Conservation (phyloP, 1,139 yeast species). For the Yarrowia galli region DNA sequence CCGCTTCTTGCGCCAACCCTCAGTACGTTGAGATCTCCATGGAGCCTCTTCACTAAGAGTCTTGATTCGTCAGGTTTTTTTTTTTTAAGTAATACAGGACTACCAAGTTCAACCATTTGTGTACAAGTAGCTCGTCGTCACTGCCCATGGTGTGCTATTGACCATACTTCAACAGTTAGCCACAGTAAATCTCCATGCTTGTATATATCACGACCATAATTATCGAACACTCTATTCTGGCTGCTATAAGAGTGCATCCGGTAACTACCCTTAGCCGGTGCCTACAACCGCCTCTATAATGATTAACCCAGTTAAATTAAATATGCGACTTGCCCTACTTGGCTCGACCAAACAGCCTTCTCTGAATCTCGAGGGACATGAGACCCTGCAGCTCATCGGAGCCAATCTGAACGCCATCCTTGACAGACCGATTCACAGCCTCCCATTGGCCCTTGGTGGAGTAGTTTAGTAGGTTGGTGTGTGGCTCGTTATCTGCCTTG, state of each 20-base stretch:
- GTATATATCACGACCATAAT: too few species aligned
- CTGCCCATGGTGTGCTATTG: too few species aligned
- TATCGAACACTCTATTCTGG: too few species aligned
- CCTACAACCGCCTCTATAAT: too few species aligned
- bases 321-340: slow-evolving; percentile 4
- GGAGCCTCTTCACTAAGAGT: slow-evolving; percentile 35
- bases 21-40: slow-evolving; percentile 36
- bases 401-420: slow-evolving; percentile 47
- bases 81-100: neutral
- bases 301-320: neutral
- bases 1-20: slow-evolving; percentile 26
- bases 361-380: slow-evolving; percentile 47
- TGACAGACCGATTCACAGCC: slow-evolving; percentile 36
- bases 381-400: slow-evolving; percentile 50
- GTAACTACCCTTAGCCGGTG: too few species aligned
- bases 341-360: slow-evolving; percentile 42
- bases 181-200: too few species aligned
- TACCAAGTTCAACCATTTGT: too few species aligned
- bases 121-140: too few species aligned
- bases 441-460: slow-evolving; percentile 32
- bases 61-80: slow-evolving; percentile 10
- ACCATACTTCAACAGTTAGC: too few species aligned
- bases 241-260: too few species aligned
- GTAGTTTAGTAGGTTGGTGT: slow-evolving; percentile 40
- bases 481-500: slow-evolving; percentile 12